Evolutionary conservation across 2,329 filamentous ascomycete species (phyloP).

Genomic region (Aspergillus niger): DNA sequence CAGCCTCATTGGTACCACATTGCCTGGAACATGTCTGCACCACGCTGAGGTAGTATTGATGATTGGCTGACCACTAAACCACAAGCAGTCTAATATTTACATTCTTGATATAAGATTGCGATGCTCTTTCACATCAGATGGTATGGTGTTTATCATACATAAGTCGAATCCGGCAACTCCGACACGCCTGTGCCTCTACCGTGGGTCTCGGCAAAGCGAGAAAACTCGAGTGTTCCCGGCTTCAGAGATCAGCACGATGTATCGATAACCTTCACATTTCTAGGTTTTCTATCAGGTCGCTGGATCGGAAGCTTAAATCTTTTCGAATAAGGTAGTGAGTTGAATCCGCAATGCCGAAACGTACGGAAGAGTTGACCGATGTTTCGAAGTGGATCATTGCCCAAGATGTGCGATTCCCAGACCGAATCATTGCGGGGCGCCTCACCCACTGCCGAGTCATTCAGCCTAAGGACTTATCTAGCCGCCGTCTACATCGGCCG

Average conservation of each 20-base stretch:
- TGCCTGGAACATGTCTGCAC: neutral
- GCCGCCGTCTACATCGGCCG: neutral
- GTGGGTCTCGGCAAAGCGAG: neutral
- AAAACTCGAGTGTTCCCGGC: neutral
- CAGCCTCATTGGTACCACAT: neutral
- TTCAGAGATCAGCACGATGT: neutral
- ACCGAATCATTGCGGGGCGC: neutral
- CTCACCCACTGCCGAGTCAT: neutral
- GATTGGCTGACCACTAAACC: neutral
- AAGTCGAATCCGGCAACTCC: neutral
- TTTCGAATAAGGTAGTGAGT: too few species aligned
- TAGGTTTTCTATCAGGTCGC: neutral
- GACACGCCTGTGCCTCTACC: neutral
- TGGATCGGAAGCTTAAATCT: neutral
- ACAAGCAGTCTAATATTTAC: too few species aligned
- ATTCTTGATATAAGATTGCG: too few species aligned
- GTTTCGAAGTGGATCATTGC: neutral
- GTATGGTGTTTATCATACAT: neutral
- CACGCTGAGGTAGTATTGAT: neutral
- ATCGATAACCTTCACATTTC: too few species aligned
- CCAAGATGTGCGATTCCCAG: neutral
- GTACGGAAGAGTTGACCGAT: neutral
- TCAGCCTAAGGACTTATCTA: neutral
- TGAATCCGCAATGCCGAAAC: too few species aligned
- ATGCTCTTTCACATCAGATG: too few species aligned